phyloP scores from a whole-genome alignment of 1,139 yeast species.

The Suhomyces coccinellae region DNA sequence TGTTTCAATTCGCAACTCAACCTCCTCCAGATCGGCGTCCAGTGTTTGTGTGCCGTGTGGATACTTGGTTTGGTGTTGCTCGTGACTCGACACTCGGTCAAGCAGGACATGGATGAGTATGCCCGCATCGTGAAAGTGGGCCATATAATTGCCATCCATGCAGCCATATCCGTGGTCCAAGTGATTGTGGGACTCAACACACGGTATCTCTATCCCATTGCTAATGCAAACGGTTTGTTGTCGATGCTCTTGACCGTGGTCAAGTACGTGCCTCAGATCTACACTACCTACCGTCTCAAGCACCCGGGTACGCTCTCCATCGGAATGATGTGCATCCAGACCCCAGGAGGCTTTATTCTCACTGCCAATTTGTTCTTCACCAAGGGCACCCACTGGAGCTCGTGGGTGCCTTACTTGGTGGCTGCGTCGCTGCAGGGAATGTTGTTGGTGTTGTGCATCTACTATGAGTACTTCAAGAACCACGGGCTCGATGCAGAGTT shows the following conservation, averaged over 20 bases:
- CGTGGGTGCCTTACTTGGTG: constrained; percentile 78
- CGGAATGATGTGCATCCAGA: constrained; percentile 82
- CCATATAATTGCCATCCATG: constrained; percentile 37
- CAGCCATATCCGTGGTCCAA: constrained; percentile 35
- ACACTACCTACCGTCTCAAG: constrained; percentile 65
- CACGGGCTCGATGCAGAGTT: constrained; percentile 31
- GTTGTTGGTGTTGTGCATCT: constrained; percentile 52
- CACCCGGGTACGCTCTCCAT: constrained; percentile 82
- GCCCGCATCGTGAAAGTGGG: constrained; percentile 44
- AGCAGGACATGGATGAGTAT: constrained; percentile 50
- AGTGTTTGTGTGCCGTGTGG: constrained; percentile 62
- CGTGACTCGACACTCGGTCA: constrained; percentile 45
- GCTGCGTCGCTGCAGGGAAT: constrained; percentile 70
- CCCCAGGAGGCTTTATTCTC: constrained; percentile 88
- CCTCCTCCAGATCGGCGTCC: constrained; percentile 67
- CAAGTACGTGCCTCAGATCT: constrained; percentile 80
- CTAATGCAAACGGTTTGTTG: constrained; percentile 61
- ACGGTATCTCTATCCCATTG: constrained; percentile 37
- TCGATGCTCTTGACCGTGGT: constrained; percentile 63
- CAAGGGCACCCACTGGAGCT: constrained; percentile 82
- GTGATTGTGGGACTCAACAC: constrained; percentile 31
- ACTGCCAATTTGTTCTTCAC: constrained; percentile 67
- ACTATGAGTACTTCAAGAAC: constrained; percentile 36
- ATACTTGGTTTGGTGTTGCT: constrained; percentile 57
- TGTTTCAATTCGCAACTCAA: constrained; percentile 73